phyloP scores from a whole-genome alignment of 352 stramenopile species.

The Pythium sp. region DNA sequence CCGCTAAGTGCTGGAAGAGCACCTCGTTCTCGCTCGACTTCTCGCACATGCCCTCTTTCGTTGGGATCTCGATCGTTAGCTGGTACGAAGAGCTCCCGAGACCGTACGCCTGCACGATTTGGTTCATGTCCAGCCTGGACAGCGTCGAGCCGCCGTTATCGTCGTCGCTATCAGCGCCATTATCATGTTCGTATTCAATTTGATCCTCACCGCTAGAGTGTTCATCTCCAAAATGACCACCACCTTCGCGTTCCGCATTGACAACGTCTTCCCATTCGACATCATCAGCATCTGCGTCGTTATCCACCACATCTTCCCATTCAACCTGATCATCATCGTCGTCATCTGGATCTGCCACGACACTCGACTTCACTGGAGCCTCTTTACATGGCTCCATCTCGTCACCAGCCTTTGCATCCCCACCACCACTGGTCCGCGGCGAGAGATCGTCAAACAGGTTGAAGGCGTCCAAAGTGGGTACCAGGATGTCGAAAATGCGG shows the following conservation, averaged over 20 bases:
- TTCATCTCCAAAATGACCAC: constrained; percentile 10
- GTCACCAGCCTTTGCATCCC: neutral
- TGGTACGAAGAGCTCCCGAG: constrained; percentile 76
- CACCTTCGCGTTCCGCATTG: constrained; percentile 1
- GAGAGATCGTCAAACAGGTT: constrained; percentile 19
- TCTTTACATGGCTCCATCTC: neutral
- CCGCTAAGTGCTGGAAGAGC: constrained; percentile 48
- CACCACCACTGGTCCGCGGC: neutral
- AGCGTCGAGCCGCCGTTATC: constrained; percentile 3
- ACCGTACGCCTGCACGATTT: constrained; percentile 75
- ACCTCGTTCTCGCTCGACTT: constrained; percentile 67
- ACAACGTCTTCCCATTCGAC: constrained; percentile 31
- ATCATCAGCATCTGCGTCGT: constrained; percentile 16
- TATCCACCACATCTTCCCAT: neutral
- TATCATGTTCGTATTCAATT: constrained; percentile 16
- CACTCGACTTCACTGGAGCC: neutral
- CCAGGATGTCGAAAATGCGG: constrained; percentile 69
- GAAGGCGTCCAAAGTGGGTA: constrained; percentile 73
- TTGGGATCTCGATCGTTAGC: constrained; percentile 66
- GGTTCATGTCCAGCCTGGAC: constrained; percentile 63
- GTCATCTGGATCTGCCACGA: neutral
- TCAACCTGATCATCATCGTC: neutral
- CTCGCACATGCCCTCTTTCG: constrained; percentile 36
- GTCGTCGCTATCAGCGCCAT: constrained; percentile 16
- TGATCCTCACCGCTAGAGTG: constrained; percentile 14